A percentile compares a stretch with the other conserved stretches of the same genome.
phyloP scores from a whole-genome alignment of 164 flowering plant genomes.

The Macadamia integrifolia region DNA sequence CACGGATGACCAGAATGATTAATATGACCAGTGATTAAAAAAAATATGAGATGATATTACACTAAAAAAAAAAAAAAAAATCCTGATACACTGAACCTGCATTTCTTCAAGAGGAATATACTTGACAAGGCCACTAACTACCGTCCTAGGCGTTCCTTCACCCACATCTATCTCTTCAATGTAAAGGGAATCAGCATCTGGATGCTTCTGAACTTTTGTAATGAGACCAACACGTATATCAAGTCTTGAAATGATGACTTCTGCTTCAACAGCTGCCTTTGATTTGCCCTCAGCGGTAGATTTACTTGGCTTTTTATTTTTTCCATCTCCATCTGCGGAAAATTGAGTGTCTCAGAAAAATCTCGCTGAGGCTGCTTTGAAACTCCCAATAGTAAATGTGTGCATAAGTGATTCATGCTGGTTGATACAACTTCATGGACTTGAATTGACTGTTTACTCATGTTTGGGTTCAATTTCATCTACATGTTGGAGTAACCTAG shows the following conservation, averaged over 20 bases:
- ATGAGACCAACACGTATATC: conserved; percentile 95
- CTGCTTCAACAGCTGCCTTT: conserved; percentile 43
- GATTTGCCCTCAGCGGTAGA: conserved; percentile 39
- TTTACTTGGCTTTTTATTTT: conserved; percentile 47
- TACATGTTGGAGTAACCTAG: too few species aligned
- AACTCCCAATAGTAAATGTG: too few species aligned
- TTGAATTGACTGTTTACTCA: too few species aligned
- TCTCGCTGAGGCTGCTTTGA: background rate
- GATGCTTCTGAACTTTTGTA: conserved; percentile 75
- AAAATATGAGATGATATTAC: background rate
- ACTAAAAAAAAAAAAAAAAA: background rate
- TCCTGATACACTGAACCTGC: conserved; percentile 52
- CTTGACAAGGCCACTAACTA: conserved; percentile 97
- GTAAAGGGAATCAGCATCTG: conserved; percentile 89
- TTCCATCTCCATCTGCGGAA: conserved; percentile 36
- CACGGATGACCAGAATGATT: background rate
- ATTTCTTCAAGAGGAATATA: conserved; percentile 84
- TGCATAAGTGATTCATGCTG: too few species aligned
- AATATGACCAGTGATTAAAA: background rate
- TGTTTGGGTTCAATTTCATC: too few species aligned
- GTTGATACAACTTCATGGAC: too few species aligned
- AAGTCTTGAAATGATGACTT: conserved; percentile 64
- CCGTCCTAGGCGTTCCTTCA: conserved; percentile 66
- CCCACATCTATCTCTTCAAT: conserved; percentile 99
- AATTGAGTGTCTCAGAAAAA: background rate